phyloP scores from a whole-genome alignment of 2,329 filamentous ascomycete species.

The Penicillium sp. region DNA sequence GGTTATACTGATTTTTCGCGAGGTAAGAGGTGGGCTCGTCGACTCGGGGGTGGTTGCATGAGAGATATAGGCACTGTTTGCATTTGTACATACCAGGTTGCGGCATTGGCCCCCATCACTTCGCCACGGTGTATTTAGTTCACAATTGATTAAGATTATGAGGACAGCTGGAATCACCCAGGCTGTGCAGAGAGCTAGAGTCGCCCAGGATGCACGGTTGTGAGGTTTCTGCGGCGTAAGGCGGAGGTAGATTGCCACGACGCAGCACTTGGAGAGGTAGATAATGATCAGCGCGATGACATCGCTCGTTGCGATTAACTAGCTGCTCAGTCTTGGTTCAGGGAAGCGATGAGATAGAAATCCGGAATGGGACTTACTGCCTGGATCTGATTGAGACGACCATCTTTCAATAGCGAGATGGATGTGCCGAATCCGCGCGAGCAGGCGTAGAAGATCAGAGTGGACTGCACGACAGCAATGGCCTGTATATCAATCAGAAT shows the following conservation, averaged over 20 bases:
- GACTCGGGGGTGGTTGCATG: background rate
- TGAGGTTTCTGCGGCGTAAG: conserved; percentile 45
- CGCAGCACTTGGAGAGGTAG: conserved; percentile 39
- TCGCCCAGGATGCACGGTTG: conserved; percentile 33
- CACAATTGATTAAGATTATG: conserved; percentile 42
- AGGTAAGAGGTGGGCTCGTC: background rate
- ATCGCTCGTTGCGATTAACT: conserved; percentile 38
- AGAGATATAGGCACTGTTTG: background rate
- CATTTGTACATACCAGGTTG: conserved; percentile 22
- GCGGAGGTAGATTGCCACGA: conserved; percentile 45
- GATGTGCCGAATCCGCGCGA: conserved; percentile 36
- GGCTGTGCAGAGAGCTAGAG: conserved; percentile 36
- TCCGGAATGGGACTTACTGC: conserved; percentile 20
- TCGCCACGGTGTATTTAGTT: conserved; percentile 38
- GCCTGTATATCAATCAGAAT: conserved; percentile 14
- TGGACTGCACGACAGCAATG: conserved; percentile 32
- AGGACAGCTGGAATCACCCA: conserved; percentile 43
- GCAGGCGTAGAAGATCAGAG: conserved; percentile 30
- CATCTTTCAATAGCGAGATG: conserved; percentile 25
- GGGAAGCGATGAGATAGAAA: background rate
- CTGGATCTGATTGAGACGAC: conserved; percentile 27
- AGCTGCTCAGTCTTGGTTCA: background rate
- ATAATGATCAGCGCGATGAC: conserved; percentile 44
- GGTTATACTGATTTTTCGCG: conserved; percentile 20
- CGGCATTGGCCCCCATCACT: conserved; percentile 24